Evolutionary conservation across 495 filamentous ascomycete genomes (phyloP), one percentile per base, ranked within the genome.

Genomic region (Oleoguttula mirabilis): DNA sequence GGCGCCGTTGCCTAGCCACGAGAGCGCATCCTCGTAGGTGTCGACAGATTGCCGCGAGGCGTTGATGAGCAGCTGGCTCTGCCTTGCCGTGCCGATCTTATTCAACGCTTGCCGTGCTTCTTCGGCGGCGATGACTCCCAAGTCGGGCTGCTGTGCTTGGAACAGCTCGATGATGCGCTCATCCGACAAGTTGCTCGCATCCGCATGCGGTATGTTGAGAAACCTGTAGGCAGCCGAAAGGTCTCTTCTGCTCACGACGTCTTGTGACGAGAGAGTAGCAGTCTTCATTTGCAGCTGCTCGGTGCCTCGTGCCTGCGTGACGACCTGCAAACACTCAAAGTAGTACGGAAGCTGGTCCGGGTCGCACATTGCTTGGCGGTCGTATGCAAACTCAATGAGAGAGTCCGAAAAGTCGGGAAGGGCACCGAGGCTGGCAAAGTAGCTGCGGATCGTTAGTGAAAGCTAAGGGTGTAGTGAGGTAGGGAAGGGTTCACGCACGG

Each of bases 1-100:
- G 7, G 73, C 67, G 22, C 68, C 73, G 25, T 42, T 42, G 3
- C 49, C 52, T 15, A 82, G 60, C 54, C 68, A 82, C 4, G 69
- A 56, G 14, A 76, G 58, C 3, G 77, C 77, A 54, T 80, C 75
- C 39, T 76, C 69, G 37, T 72, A 73, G 12, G 65, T 79, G 23
- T 71, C 62, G n/a, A 81, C 66, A 70, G 71, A 66, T 39, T 78
- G 67, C 50, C 73, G 68, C 5, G 76, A 69, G 3, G 68, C 68
- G 30, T 67, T 60, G 50, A 69, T 66, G 28, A 81, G 71, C 19
- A 57, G 62, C 23, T 70, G 55, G 50, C 72, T 82, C 15, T 51
- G 47, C 20, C 69, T 66, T 27, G 59, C 61, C 30, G 66, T 47
- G 3, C 72, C 77, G 43, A 82, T 76, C 37, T 70, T 66, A 55